Conservation (phyloP, 2,329 filamentous ascomycete species). For the Corynespora cassiicola region DNA sequence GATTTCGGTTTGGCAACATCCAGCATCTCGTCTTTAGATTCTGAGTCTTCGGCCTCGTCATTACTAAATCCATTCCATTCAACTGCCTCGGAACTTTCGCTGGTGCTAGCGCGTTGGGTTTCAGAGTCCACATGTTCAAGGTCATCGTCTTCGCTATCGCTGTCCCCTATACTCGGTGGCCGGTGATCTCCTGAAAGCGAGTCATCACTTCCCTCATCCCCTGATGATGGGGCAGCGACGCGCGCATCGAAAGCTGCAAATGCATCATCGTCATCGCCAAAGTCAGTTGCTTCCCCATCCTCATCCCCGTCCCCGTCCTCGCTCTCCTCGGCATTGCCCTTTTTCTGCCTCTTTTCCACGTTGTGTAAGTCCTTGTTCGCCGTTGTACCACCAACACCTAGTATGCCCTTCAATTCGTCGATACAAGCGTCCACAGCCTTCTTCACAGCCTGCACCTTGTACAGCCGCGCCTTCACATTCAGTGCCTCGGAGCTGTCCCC, state of each 20-base stretch:
- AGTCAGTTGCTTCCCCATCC: constrained; percentile 11
- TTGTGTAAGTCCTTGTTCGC: constrained; percentile 15
- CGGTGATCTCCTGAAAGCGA: constrained; percentile 34
- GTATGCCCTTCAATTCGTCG: constrained; percentile 48
- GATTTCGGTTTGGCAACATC: constrained; percentile 24
- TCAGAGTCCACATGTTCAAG: neutral
- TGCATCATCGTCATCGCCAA: constrained; percentile 40
- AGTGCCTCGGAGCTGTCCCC: constrained; percentile 54
- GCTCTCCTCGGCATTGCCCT: constrained; percentile 18
- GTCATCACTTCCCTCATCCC: constrained; percentile 37
- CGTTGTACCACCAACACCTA: constrained; percentile 22
- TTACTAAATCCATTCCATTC: too few species aligned
- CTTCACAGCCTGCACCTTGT: constrained; percentile 65
- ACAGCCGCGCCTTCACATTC: constrained; percentile 66
- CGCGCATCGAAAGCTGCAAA: constrained; percentile 45
- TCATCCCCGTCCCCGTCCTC: constrained; percentile 16
- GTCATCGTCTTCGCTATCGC: constrained; percentile 27
- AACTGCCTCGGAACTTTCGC: too few species aligned
- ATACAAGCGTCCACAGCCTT: constrained; percentile 58
- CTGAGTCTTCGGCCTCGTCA: neutral
- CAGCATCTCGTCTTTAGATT: neutral
- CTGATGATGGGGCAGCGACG: constrained; percentile 48
- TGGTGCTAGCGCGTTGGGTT: neutral
- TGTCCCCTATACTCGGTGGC: constrained; percentile 39
- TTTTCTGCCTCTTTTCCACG: constrained; percentile 18